Base-by-base conservation (phyloP, 805 yeast genomes). In the Lipomyces oligophaga region DNA sequence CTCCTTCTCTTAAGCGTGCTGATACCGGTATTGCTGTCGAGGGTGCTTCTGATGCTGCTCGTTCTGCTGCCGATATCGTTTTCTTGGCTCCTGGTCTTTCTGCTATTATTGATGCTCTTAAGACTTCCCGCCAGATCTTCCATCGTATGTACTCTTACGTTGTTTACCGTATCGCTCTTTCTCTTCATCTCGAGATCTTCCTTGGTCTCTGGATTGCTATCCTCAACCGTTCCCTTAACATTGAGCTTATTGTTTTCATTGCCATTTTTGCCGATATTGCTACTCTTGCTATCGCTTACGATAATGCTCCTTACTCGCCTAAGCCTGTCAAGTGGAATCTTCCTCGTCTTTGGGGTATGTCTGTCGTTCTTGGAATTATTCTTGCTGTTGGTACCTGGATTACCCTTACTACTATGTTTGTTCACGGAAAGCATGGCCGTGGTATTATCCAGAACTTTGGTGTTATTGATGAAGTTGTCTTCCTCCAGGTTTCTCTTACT, bases 131-230 rank as follows among this genome's bases (percentile, higher is more conserved):
- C 75, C 95, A 86, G 74, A 86, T 86, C 81, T 86, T 86, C 95
- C 96, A 88, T 89, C 84, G 96, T 78, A 88, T 88, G 96, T 87
- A 88, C 81, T 80, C 96, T 63, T 88, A 88, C 74, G 95, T 88
- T 75, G 95, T 87, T 65, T 88, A 88, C 89, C 89, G 96, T 79
- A 88, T 88, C 71, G 96, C 96, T 68, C 76, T 87, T 68, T 88
- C 96, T 55, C 78, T 87, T 67, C 96, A 87, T 75, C 82, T 87
- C 78, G 96, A 88, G 75, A 73, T 87, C 65, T 87, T 87, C 83
- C 76, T 88, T 64, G 96, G 96, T 76, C 77, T 87, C 69, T 88
- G 96, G 96, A 86, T 87, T 78, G 95, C 95, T 64, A 87, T 88
- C 70, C 77, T 87, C 73, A 83, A 88, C 77, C 75, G 75, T 66